These are phyloP conservation scores for Alternaria sp. DNA, from an alignment of 2,329 filamentous ascomycete genomes.

Conservation along the genomic window DNA sequence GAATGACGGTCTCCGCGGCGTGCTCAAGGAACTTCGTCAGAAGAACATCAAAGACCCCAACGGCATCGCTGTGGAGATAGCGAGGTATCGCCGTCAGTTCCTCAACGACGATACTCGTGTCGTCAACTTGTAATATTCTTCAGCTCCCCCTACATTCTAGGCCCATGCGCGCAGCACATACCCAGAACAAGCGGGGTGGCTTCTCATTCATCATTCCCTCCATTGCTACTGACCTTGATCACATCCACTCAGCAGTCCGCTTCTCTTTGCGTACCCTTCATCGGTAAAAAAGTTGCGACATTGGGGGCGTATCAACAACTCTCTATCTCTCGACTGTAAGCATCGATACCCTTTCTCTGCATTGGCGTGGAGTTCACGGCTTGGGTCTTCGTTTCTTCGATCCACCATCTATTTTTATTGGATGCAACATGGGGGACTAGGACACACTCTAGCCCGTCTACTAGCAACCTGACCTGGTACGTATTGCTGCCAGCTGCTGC, in stretches of 20 bases:
- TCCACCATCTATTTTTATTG: neutral
- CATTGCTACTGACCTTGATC: conserved; percentile 14
- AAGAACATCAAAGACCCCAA: conserved; percentile 48
- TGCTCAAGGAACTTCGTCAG: conserved; percentile 48
- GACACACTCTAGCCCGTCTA: neutral
- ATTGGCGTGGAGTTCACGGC: conserved; percentile 5
- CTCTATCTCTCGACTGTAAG: conserved; percentile 3
- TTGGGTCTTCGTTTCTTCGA: neutral
- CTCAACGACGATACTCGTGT: conserved; percentile 50
- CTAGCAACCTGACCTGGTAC: neutral
- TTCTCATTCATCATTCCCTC: conserved; percentile 2
- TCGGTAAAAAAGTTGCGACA: neutral
- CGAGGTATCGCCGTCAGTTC: conserved; percentile 49
- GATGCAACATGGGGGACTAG: neutral
- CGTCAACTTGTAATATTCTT: conserved; percentile 40
- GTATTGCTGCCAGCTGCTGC: neutral
- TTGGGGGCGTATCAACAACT: neutral
- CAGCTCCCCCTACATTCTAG: neutral
- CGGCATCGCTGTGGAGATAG: conserved; percentile 48
- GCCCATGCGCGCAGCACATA: too few relatives aligned
- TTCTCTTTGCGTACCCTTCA: neutral
- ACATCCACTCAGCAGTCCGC: neutral
- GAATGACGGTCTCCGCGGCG: conserved; percentile 47
- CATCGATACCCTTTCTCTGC: conserved; percentile 6
- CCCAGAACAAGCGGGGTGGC: neutral